Evolutionary conservation across 768 basidiomycete species (phyloP).

Genomic region (Cystofilobasidium bisporidii): DNA sequence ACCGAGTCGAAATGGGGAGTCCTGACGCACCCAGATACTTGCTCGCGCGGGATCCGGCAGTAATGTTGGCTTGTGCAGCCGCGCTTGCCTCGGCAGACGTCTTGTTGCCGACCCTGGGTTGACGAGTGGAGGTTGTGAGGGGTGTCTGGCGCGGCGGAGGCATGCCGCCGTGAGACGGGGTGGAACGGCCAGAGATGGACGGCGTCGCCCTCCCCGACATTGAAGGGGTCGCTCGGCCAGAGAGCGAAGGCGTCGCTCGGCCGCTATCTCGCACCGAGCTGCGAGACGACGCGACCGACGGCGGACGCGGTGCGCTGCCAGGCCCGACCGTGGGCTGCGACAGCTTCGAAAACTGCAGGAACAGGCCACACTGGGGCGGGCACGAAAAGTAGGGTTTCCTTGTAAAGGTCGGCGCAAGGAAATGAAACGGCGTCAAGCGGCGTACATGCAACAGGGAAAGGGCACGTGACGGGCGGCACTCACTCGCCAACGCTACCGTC

Average conservation of each 20-base stretch:
- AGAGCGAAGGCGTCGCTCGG: constrained; percentile 27
- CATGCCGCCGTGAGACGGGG: constrained; percentile 30
- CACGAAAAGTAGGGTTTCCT: constrained; percentile 80
- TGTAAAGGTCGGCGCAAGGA: constrained; percentile 10
- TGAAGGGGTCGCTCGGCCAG: constrained; percentile 30
- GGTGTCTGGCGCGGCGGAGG: constrained; percentile 15
- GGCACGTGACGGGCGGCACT: constrained; percentile 41
- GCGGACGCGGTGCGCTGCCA: constrained; percentile 50
- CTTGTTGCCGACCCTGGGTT: constrained; percentile 15
- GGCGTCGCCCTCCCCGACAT: constrained; percentile 51
- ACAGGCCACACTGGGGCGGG: constrained; percentile 78
- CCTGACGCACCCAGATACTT: constrained; percentile 51
- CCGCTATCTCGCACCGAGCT: constrained; percentile 31
- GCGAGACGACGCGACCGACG: constrained; percentile 69
- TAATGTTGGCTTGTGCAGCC: constrained; percentile 45
- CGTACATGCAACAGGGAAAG: background rate
- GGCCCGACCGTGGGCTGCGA: constrained; percentile 61
- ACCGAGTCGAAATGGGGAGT: background rate
- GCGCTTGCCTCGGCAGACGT: constrained; percentile 28
- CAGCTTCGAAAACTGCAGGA: constrained; percentile 72
- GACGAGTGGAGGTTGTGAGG: background rate
- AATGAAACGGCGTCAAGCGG: too few species aligned
- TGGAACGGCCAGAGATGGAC: constrained; percentile 40
- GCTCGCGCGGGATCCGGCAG: constrained; percentile 72
- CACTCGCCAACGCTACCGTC: constrained; percentile 82